Conservation (phyloP, 768 basidiomycete genomes). For the Suillus tomentosus region DNA sequence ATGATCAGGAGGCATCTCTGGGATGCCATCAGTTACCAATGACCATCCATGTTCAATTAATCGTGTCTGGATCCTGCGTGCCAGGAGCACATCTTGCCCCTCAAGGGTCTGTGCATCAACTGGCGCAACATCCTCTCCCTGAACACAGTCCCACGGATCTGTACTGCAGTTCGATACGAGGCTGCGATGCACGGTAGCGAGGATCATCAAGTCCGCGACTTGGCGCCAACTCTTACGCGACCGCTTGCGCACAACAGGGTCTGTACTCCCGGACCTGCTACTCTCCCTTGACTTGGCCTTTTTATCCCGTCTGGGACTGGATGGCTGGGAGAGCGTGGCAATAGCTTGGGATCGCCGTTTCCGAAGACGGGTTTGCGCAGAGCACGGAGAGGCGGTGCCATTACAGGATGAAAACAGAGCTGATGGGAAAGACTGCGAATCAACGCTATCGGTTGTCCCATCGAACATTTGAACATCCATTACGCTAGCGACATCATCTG, state of each 20-base stretch:
- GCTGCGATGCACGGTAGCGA: conserved; percentile 39
- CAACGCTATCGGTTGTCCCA: conserved; percentile 20
- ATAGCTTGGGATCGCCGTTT: conserved; percentile 39
- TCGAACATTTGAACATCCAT: conserved; percentile 32
- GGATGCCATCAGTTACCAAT: not conserved
- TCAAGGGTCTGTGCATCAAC: conserved; percentile 17
- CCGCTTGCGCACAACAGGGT: conserved; percentile 27
- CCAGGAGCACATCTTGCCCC: conserved; percentile 37
- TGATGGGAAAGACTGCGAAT: conserved; percentile 9
- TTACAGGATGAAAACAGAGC: conserved; percentile 5
- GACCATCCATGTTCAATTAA: conserved; percentile 35
- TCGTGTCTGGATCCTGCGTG: conserved; percentile 33
- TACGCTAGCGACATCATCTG: conserved; percentile 17
- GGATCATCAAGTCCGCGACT: conserved; percentile 38
- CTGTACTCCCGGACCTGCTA: conserved; percentile 9
- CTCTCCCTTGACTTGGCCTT: conserved; percentile 9
- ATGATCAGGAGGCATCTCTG: not conserved
- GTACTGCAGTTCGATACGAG: conserved; percentile 18
- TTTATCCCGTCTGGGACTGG: conserved; percentile 7
- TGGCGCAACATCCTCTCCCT: conserved; percentile 7
- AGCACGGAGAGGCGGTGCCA: conserved; percentile 11
- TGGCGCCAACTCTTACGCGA: conserved; percentile 34
- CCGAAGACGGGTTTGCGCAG: conserved; percentile 24
- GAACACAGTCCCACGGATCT: conserved; percentile 21
- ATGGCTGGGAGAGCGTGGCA: conserved; percentile 27